A percentile compares a stretch with the other conserved stretches of the same genome.
These are phyloP conservation scores for Amauroascus niger DNA, from an alignment of 2,329 filamentous ascomycete genomes.

Conservation along the genomic window DNA sequence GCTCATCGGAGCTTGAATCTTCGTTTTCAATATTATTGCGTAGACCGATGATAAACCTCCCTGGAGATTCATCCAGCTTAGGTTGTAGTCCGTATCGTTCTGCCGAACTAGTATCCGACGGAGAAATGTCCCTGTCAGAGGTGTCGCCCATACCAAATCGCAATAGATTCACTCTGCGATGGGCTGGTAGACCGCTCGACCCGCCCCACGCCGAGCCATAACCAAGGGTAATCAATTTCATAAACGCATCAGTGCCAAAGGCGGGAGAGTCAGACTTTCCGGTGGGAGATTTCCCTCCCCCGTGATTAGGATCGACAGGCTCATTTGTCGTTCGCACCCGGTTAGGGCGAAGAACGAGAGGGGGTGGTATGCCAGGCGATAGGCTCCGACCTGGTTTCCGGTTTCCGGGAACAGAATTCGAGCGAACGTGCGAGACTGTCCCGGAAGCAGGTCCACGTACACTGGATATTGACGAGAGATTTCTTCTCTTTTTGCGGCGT, in stretches of 20 bases:
- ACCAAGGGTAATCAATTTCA: constrained; percentile 43
- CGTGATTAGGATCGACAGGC: background rate
- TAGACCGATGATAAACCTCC: constrained; percentile 37
- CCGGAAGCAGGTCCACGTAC: background rate
- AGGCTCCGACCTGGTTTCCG: constrained; percentile 14
- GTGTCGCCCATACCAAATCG: constrained; percentile 17
- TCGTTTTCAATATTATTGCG: constrained; percentile 35
- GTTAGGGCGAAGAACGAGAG: constrained; percentile 28
- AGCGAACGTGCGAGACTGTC: background rate
- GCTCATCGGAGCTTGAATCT: constrained; percentile 27
- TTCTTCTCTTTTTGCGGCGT: constrained; percentile 30
- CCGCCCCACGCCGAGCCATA: constrained; percentile 42
- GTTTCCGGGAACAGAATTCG: constrained; percentile 1
- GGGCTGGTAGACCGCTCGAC: constrained; percentile 23
- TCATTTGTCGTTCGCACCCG: background rate
- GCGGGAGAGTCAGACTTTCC: constrained; percentile 21
- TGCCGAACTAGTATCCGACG: constrained; percentile 20
- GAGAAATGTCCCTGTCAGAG: background rate
- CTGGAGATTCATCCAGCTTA: constrained; percentile 23
- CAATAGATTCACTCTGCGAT: constrained; percentile 23
- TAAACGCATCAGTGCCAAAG: constrained; percentile 37
- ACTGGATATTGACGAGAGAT: constrained; percentile 6
- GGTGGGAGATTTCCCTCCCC: constrained; percentile 12
- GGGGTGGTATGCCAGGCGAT: constrained; percentile 37
- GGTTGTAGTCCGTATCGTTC: constrained; percentile 18